Evolutionary conservation across 2,329 filamentous ascomycete genomes (phyloP).

Genomic region (Neonectria faginata): DNA sequence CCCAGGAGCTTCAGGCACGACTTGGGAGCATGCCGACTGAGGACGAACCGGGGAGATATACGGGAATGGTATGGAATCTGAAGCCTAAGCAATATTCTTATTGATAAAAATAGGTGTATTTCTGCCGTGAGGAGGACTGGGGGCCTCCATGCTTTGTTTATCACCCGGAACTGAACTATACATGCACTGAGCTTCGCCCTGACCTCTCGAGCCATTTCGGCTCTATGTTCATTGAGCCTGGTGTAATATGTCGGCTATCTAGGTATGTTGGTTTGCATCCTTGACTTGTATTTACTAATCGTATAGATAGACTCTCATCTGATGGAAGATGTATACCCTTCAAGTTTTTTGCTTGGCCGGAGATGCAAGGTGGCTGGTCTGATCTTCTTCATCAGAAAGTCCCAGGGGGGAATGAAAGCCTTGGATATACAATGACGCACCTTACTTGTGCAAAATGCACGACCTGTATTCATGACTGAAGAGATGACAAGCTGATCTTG

Average conservation of each 20-base stretch:
- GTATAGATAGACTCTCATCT: constrained; percentile 9
- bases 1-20: no score
- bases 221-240: constrained; percentile 41
- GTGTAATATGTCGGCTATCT: constrained; percentile 40
- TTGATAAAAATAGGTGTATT: constrained; percentile 38
- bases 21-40: no score
- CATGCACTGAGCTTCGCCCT: constrained; percentile 37
- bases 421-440: constrained; percentile 38
- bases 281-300: no score
- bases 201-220: constrained; percentile 40
- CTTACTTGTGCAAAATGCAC: constrained; percentile 42
- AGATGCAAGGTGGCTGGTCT: constrained; percentile 37
- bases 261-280: constrained; percentile 24
- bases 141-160: constrained; percentile 41
- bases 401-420: constrained; percentile 27
- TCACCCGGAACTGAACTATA: constrained; percentile 39
- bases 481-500: no score
- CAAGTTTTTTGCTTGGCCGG: constrained; percentile 43
- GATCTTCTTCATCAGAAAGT: constrained; percentile 34
- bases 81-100: no score
- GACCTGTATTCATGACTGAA: constrained; percentile 29
- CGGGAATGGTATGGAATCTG: no score
- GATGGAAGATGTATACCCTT: constrained; percentile 29
- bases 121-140: constrained; percentile 44
- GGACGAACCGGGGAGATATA: no score